Conservation (phyloP, 768 basidiomycete genomes). For the Ramaria rubella region DNA sequence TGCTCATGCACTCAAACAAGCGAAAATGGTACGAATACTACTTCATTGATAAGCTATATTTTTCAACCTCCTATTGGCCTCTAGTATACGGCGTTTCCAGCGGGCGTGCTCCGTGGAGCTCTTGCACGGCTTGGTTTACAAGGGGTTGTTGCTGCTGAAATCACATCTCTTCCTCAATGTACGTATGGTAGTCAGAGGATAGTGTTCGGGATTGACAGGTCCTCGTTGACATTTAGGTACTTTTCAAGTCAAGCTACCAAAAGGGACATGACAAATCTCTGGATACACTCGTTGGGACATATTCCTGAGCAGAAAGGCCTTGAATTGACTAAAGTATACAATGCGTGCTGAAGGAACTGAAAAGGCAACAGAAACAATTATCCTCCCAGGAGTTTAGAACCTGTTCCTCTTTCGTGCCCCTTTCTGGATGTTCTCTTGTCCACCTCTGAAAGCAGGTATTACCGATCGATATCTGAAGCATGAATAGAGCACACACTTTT, state of each 20-base stretch:
- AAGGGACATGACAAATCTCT: slow-evolving; percentile 34
- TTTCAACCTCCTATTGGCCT: neutral
- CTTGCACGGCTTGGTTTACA: slow-evolving; percentile 72
- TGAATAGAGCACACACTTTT: slow-evolving; percentile 2
- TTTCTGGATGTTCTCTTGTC: slow-evolving; percentile 4
- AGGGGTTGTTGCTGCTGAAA: slow-evolving; percentile 70
- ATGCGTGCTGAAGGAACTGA: neutral
- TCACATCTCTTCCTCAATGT: slow-evolving; percentile 84
- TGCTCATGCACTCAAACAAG: slow-evolving; percentile 61
- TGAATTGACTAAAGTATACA: neutral
- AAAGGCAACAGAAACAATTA: neutral
- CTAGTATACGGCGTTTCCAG: slow-evolving; percentile 77
- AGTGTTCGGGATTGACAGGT: neutral
- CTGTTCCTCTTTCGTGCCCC: slow-evolving; percentile 7
- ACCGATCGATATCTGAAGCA: neutral
- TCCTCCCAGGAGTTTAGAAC: neutral
- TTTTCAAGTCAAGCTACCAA: slow-evolving; percentile 76
- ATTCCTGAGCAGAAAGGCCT: neutral
- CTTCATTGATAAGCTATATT: neutral
- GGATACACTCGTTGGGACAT: neutral
- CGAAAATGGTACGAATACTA: slow-evolving; percentile 53
- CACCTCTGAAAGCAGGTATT: neutral
- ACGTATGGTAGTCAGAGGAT: slow-evolving; percentile 19
- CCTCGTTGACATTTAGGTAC: slow-evolving; percentile 55
- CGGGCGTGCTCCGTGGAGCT: slow-evolving; percentile 80